These are phyloP conservation scores for Pezicula carpinea DNA, from an alignment of 2,329 filamentous ascomycete genomes.

Conservation along the genomic window DNA sequence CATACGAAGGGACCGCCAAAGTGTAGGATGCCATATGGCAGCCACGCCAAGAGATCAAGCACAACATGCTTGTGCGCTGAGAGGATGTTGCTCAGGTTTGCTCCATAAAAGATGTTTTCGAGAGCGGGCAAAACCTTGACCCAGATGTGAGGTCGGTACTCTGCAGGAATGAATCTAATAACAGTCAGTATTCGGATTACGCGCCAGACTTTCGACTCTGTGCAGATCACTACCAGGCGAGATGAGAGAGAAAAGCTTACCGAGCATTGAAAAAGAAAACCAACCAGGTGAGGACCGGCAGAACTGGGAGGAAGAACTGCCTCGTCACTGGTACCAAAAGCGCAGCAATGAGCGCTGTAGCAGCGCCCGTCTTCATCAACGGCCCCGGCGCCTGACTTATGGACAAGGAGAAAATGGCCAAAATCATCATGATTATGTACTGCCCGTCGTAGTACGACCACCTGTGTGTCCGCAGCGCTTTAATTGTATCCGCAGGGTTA, in stretches of 20 bases:
- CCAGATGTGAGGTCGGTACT: constrained; percentile 91
- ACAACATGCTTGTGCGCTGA: constrained; percentile 81
- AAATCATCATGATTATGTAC: constrained; percentile 68
- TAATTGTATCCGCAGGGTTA: constrained; percentile 72
- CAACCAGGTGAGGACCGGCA: constrained; percentile 81
- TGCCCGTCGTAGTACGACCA: constrained; percentile 84
- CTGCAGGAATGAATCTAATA: constrained; percentile 79
- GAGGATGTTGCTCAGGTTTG: constrained; percentile 92
- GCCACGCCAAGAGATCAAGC: constrained; percentile 85
- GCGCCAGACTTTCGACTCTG: background rate
- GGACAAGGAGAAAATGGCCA: constrained; percentile 78
- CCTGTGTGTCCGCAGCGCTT: constrained; percentile 68
- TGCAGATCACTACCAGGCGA: background rate
- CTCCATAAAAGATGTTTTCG: constrained; percentile 94
- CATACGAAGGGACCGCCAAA: constrained; percentile 81
- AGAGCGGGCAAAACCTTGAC: constrained; percentile 90
- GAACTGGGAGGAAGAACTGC: constrained; percentile 86
- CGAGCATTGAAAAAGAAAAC: constrained; percentile 73
- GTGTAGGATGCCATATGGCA: constrained; percentile 89
- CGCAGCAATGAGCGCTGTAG: constrained; percentile 62
- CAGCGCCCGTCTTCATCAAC: constrained; percentile 68
- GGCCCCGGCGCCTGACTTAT: constrained; percentile 77
- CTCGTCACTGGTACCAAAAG: constrained; percentile 78
- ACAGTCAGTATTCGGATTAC: background rate
- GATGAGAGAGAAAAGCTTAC: constrained; percentile 49